Conservation (phyloP, 805 yeast species). For the Kazachstania martiniae region DNA sequence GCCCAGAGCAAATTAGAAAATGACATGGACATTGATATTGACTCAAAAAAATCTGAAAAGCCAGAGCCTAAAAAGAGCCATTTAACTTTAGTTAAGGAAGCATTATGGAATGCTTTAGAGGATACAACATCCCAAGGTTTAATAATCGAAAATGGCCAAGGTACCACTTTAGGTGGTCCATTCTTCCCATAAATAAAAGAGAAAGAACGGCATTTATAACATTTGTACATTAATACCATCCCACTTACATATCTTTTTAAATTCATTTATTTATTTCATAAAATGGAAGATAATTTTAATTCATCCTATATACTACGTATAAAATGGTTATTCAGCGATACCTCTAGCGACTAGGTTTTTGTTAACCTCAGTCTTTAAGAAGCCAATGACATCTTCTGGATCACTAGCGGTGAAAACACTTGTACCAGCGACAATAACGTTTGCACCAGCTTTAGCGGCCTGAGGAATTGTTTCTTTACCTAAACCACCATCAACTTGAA, state of each 20-base stretch:
- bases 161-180: constrained; percentile 80
- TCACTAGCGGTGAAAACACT: constrained; percentile 78
- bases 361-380: constrained; percentile 54
- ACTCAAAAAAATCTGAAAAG: constrained; percentile 17
- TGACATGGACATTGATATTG: constrained; percentile 36
- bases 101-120: constrained; percentile 63
- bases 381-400: constrained; percentile 64
- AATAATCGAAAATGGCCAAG: constrained; percentile 45
- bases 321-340: constrained; percentile 8
- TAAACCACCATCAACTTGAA: constrained; percentile 95
- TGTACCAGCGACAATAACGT: constrained; percentile 96
- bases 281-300: too few species aligned
- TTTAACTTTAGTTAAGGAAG: constrained; percentile 38
- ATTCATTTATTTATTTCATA: too few species aligned
- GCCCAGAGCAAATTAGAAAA: constrained; percentile 37
- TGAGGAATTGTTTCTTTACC: constrained; percentile 73
- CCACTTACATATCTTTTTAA: neutral
- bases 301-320: neutral
- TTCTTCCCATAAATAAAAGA: constrained; percentile 32
- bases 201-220: neutral
- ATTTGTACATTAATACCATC: neutral
- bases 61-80: constrained; percentile 29
- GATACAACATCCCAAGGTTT: constrained; percentile 38
- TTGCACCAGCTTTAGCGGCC: constrained; percentile 97
- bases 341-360: constrained; percentile 38